These are phyloP conservation scores for Vaccinium darrowii DNA, from an alignment of 148 eudicot genomes.

Conservation along the genomic window DNA sequence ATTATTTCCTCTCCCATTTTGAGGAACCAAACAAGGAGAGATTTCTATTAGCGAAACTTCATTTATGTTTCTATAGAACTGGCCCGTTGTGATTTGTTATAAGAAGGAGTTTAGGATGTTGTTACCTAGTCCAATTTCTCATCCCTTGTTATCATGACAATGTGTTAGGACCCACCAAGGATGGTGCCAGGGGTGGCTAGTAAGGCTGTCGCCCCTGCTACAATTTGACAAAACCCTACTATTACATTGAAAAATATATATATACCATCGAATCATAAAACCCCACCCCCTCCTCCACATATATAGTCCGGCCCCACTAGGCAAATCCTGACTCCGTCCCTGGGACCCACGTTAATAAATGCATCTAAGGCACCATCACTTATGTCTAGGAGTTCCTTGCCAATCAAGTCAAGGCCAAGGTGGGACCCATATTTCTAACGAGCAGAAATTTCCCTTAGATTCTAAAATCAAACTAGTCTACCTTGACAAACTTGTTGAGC, in stretches of 20 bases:
- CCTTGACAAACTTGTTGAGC: not conserved
- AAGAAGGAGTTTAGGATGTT: not conserved
- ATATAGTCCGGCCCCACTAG: too few species aligned
- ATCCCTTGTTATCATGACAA: not conserved
- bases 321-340: too few species aligned
- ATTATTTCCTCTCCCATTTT: not conserved
- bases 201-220: too few species aligned
- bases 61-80: not conserved
- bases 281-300: too few species aligned
- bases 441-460: not conserved
- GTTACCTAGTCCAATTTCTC: not conserved
- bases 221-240: too few species aligned
- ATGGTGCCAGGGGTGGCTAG: too few species aligned
- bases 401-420: not conserved
- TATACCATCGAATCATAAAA: too few species aligned
- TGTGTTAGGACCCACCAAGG: not conserved
- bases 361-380: not conserved
- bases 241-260: too few species aligned
- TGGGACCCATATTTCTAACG: not conserved
- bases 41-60: not conserved
- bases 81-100: not conserved
- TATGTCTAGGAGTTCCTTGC: not conserved
- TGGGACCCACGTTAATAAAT: not conserved
- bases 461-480: not conserved
- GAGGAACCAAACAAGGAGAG: constrained; percentile 11